Evolutionary conservation across 805 yeast species (phyloP).

Genomic region (Pichia sporocuriosa): DNA sequence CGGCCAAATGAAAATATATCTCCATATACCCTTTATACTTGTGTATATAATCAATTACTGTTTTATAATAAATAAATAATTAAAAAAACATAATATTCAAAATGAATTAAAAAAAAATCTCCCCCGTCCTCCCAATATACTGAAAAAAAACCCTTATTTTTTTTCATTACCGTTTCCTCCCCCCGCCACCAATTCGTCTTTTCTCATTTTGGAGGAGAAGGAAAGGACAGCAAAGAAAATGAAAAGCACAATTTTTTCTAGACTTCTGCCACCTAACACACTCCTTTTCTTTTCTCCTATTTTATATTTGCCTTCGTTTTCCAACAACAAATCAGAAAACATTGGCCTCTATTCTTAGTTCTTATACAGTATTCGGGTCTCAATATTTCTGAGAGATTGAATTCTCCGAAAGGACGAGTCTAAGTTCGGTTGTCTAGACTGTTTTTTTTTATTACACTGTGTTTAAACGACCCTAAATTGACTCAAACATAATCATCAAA

Average conservation of each 20-base stretch:
- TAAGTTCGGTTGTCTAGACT: constrained; percentile 11
- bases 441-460: constrained; percentile 1
- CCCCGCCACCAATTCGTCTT: not conserved
- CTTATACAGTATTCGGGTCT: constrained; percentile 7
- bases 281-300: not conserved
- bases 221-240: too few relatives aligned
- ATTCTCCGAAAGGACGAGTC: not conserved
- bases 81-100: too few relatives aligned
- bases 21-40: not conserved
- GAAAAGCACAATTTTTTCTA: too few relatives aligned
- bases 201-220: too few relatives aligned
- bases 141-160: not conserved
- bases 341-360: constrained; percentile 7
- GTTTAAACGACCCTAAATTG: constrained; percentile 1
- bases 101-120: too few relatives aligned
- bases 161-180: not conserved
- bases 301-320: too few relatives aligned
- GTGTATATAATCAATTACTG: too few relatives aligned
- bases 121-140: too few relatives aligned
- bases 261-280: not conserved
- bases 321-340: constrained; percentile 12
- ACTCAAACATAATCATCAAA: too few relatives aligned
- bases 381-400: constrained; percentile 10
- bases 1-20: not conserved
- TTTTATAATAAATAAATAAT: not conserved